phyloP scores from a whole-genome alignment of 1,139 yeast genomes.

The Sugiyamaella grinbergsii region DNA sequence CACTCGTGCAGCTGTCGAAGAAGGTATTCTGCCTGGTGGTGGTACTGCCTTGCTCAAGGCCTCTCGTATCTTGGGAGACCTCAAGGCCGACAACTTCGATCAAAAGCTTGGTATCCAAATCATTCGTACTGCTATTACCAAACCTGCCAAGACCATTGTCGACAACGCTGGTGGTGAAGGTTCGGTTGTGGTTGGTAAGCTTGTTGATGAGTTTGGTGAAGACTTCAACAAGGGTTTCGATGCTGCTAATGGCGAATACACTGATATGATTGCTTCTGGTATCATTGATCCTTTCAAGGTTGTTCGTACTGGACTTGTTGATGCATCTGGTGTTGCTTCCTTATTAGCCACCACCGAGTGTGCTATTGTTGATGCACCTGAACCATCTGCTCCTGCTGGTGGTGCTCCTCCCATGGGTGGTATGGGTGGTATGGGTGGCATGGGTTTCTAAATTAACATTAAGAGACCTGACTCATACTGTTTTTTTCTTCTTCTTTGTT shows the following conservation, averaged over 20 bases:
- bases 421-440: conserved; percentile 56
- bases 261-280: conserved; percentile 97
- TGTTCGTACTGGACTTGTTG: conserved; percentile 94
- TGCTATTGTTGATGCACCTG: conserved; percentile 97
- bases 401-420: conserved; percentile 66
- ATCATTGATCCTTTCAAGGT: conserved; percentile 99
- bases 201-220: conserved; percentile 75
- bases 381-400: conserved; percentile 67
- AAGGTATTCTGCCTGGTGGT: conserved; percentile 99
- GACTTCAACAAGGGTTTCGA: conserved; percentile 93
- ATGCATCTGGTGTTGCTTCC: conserved; percentile 98
- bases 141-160: conserved; percentile 95
- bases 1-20: conserved; percentile 99
- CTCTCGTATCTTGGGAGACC: conserved; percentile 72
- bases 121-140: conserved; percentile 92
- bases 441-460: conserved; percentile 36
- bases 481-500: not conserved
- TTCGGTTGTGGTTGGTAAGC: conserved; percentile 94
- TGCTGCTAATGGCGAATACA: conserved; percentile 90
- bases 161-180: conserved; percentile 99
- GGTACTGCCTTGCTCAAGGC: conserved; percentile 99
- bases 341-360: conserved; percentile 98
- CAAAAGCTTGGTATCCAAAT: conserved; percentile 97
- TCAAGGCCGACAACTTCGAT: conserved; percentile 90
- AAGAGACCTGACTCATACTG: not conserved